A percentile compares a stretch with the other conserved stretches of the same genome.
Conservation (phyloP, 805 yeast genomes). For the Jamesozyma spencerorum region DNA sequence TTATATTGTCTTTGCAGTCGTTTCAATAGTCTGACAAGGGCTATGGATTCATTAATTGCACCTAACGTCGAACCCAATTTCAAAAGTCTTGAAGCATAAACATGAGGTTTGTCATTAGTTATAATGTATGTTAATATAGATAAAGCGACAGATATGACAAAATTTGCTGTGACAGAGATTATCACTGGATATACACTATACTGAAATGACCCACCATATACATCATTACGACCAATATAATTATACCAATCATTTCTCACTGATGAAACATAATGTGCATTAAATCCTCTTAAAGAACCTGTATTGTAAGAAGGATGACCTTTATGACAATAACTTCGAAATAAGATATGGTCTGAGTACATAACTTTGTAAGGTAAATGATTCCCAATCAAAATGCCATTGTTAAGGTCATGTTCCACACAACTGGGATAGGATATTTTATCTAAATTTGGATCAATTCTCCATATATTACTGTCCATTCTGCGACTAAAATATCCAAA, state of each 20-base stretch:
- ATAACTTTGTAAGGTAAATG: conserved; percentile 8
- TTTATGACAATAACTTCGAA: conserved; percentile 29
- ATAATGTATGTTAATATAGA: conserved; percentile 58
- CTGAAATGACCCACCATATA: conserved; percentile 38
- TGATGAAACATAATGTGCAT: conserved; percentile 34
- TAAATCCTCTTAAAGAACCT: conserved; percentile 21
- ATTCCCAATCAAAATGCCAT: conserved; percentile 29
- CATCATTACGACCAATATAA: conserved; percentile 28
- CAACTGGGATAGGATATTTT: conserved; percentile 22
- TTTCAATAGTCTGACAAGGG: conserved; percentile 40
- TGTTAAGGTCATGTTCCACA: conserved; percentile 19
- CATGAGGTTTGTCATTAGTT: conserved; percentile 53
- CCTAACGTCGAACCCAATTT: conserved; percentile 42
- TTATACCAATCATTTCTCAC: conserved; percentile 41
- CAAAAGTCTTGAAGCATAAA: conserved; percentile 24
- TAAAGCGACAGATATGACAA: conserved; percentile 53
- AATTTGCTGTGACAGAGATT: conserved; percentile 53
- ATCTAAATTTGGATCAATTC: not conserved
- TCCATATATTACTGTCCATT: conserved; percentile 4
- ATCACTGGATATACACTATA: conserved; percentile 54
- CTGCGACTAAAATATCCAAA: too few relatives aligned
- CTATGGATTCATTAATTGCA: conserved; percentile 44
- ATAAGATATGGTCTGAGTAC: conserved; percentile 16
- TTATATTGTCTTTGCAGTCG: conserved; percentile 41
- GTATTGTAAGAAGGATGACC: conserved; percentile 31